Conservation (phyloP, 345 rosid genomes). For the Passiflora organensis region DNA sequence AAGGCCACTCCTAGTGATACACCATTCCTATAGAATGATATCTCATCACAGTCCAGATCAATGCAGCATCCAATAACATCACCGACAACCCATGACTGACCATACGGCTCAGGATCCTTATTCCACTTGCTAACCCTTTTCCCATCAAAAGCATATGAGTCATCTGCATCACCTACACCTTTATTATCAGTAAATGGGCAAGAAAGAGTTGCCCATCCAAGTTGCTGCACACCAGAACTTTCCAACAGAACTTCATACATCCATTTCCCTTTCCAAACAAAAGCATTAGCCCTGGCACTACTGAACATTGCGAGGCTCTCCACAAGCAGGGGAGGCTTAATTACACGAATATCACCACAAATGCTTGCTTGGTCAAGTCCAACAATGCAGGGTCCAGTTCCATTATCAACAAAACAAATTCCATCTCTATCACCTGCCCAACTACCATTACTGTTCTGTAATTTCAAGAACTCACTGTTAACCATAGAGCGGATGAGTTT, state of each 20-base stretch:
- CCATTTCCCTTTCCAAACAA: constrained; percentile 95
- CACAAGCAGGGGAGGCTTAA: constrained; percentile 62
- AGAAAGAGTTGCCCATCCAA: constrained; percentile 91
- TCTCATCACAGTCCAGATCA: constrained; percentile 64
- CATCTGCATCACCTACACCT: constrained; percentile 97
- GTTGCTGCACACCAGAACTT: constrained; percentile 88
- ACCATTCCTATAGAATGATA: constrained; percentile 79
- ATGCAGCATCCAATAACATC: constrained; percentile 95
- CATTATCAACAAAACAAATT: constrained; percentile 40
- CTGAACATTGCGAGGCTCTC: constrained; percentile 93
- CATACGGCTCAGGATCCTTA: constrained; percentile 67
- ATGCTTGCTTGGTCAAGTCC: constrained; percentile 63
- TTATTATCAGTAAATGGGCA: constrained; percentile 89
- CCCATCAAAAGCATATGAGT: constrained; percentile 99
- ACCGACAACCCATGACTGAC: constrained; percentile 88
- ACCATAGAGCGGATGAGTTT: constrained; percentile 41
- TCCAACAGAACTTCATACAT: constrained; percentile 93
- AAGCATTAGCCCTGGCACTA: constrained; percentile 76
- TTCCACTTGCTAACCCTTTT: constrained; percentile 89
- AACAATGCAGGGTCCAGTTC: constrained; percentile 43
- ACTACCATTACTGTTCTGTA: constrained; percentile 17
- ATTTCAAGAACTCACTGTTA: constrained; percentile 44
- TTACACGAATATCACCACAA: constrained; percentile 71
- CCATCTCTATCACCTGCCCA: constrained; percentile 47
- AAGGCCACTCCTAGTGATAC: constrained; percentile 79